Conservation (phyloP, 169 alveolate genomes). For the Plasmodium knowlesi region DNA sequence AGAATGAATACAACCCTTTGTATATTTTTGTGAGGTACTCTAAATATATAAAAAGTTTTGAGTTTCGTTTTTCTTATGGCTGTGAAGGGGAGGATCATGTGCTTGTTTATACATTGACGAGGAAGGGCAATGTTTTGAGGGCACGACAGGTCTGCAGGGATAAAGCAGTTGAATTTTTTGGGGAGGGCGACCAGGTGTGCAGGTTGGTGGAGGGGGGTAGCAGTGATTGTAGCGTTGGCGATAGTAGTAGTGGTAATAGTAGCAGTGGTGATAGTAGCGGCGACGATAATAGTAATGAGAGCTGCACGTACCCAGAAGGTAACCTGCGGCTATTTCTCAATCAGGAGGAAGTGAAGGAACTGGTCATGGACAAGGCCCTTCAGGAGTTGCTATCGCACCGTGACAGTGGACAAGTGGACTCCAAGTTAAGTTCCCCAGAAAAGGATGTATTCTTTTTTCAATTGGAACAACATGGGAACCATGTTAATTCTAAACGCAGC, state of each 20-base stretch:
- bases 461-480: neutral
- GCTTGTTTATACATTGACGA: conserved; percentile 24
- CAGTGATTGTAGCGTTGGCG: neutral
- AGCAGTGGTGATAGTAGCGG: neutral
- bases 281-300: neutral
- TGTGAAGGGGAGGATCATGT: conserved; percentile 4
- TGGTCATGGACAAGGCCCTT: neutral
- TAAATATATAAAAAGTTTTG: conserved; percentile 15
- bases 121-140: conserved; percentile 1
- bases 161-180: neutral
- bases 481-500: neutral
- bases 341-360: neutral
- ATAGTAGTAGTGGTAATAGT: neutral
- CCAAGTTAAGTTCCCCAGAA: neutral
- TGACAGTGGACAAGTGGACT: neutral
- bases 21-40: conserved; percentile 50
- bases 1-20: conserved; percentile 28
- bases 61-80: conserved; percentile 29
- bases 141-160: neutral
- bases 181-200: neutral
- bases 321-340: neutral
- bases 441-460: conserved; percentile 42
- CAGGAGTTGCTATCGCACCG: conserved; percentile 7
- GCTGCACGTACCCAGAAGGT: neutral
- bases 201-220: neutral